A percentile compares a stretch with the other conserved stretches of the same genome.
Evolutionary conservation across 805 yeast species (phyloP).

Genomic region (Zygosaccharomyces kombuchaensis): DNA sequence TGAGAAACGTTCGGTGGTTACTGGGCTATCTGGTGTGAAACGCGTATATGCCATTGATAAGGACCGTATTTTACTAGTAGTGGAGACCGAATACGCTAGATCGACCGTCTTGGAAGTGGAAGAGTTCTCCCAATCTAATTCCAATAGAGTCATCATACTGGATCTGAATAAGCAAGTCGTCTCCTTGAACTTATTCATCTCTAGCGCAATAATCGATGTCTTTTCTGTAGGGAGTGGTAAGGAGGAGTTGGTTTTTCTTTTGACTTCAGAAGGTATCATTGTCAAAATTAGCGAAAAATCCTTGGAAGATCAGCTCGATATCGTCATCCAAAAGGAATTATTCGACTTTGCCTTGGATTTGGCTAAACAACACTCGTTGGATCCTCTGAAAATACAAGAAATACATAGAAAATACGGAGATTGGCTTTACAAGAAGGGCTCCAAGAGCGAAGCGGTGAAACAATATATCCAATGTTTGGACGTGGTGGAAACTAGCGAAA

Average conservation of each 20-base stretch:
- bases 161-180: slow-evolving; percentile 69
- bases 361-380: slow-evolving; percentile 42
- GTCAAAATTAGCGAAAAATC: slow-evolving; percentile 64
- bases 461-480: slow-evolving; percentile 62
- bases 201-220: slow-evolving; percentile 57
- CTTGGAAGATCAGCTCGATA: slow-evolving; percentile 61
- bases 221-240: slow-evolving; percentile 37
- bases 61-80: slow-evolving; percentile 56
- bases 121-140: slow-evolving; percentile 28
- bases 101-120: slow-evolving; percentile 34
- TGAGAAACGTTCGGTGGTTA: slow-evolving; percentile 49
- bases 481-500: slow-evolving; percentile 61
- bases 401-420: slow-evolving; percentile 66
- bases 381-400: slow-evolving; percentile 21
- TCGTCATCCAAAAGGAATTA: slow-evolving; percentile 63
- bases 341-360: slow-evolving; percentile 69
- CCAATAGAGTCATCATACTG: slow-evolving; percentile 59
- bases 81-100: slow-evolving; percentile 41
- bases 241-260: slow-evolving; percentile 54
- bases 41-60: slow-evolving; percentile 42
- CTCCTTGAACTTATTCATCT: slow-evolving; percentile 63
- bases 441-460: slow-evolving; percentile 64
- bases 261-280: slow-evolving; percentile 73
- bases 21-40: slow-evolving; percentile 54
- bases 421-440: slow-evolving; percentile 60